Percentiles rank a stretch among this genome's conserved stretches.
These are phyloP conservation scores for Rubroshorea leprosula DNA, from an alignment of 345 rosid genomes.

Conservation along the genomic window DNA sequence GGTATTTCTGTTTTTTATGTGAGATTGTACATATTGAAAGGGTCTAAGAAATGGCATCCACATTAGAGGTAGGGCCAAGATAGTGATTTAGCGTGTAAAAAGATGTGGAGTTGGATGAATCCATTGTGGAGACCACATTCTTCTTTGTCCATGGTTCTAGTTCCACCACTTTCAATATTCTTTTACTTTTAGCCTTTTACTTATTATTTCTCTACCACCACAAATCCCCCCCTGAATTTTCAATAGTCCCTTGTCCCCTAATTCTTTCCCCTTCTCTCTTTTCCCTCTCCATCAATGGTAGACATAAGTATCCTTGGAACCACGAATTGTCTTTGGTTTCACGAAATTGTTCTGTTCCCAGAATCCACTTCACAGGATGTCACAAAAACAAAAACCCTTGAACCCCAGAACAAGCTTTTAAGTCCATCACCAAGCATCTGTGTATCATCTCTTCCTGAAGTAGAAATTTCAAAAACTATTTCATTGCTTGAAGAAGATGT, in stretches of 20 bases:
- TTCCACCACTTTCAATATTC: no score
- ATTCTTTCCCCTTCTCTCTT: neutral
- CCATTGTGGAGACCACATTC: slow-evolving; percentile 7
- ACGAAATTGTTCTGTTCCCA: slow-evolving; percentile 34
- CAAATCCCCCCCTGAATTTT: neutral
- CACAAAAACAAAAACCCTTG: slow-evolving; percentile 19
- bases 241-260: neutral
- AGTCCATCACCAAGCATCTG: no score
- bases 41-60: neutral
- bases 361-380: no score
- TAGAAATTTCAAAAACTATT: slow-evolving; percentile 5
- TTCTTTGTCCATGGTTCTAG: neutral
- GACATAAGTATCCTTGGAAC: slow-evolving; percentile 29
- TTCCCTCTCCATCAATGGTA: slow-evolving; percentile 22
- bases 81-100: no score
- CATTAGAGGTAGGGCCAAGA: neutral
- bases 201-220: no score
- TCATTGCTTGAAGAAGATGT: no score
- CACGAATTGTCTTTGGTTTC: slow-evolving; percentile 66
- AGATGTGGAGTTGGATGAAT: no score
- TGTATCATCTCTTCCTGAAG: no score
- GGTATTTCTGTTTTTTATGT: neutral
- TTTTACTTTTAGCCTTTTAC: no score
- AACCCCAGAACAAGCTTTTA: no score
- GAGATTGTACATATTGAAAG: neutral